Conservation (phyloP, 2,329 filamentous ascomycete genomes). For the Sclerotinia glacialis region DNA sequence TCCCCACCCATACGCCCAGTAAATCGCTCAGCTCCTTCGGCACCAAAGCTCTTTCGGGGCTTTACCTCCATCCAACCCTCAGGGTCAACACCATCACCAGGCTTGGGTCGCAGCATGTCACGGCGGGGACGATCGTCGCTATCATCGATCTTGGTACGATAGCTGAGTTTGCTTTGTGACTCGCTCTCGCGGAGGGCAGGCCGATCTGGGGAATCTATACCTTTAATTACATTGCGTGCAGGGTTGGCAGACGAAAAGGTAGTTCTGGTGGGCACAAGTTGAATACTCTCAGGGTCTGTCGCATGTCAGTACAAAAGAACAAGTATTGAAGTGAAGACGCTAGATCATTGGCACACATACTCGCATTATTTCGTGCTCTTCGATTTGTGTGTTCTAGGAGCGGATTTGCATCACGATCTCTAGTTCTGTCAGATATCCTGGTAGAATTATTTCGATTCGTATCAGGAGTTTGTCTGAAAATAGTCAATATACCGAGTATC, state of each 20-base stretch:
- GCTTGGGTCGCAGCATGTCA: slow-evolving; percentile 49
- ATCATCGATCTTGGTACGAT: slow-evolving; percentile 53
- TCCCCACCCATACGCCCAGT: slow-evolving; percentile 61
- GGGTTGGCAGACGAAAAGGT: slow-evolving; percentile 76
- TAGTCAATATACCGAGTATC: slow-evolving; percentile 28
- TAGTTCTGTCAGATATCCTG: slow-evolving; percentile 50
- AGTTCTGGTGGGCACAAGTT: slow-evolving; percentile 80
- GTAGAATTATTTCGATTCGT: slow-evolving; percentile 34
- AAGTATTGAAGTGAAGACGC: slow-evolving; percentile 23
- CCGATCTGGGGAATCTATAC: slow-evolving; percentile 46
- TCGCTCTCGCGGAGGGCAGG: slow-evolving; percentile 51
- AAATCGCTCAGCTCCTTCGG: slow-evolving; percentile 69
- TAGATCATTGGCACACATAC: slow-evolving; percentile 44
- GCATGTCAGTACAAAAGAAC: slow-evolving; percentile 27
- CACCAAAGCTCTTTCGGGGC: slow-evolving; percentile 69
- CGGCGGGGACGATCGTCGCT: slow-evolving; percentile 50
- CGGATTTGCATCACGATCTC: slow-evolving; percentile 35
- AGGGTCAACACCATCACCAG: slow-evolving; percentile 57
- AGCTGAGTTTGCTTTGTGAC: slow-evolving; percentile 57
- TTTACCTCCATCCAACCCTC: slow-evolving; percentile 75
- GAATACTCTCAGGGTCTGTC: slow-evolving; percentile 71
- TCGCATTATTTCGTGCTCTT: slow-evolving; percentile 52
- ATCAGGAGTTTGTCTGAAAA: slow-evolving; percentile 35
- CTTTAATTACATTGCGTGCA: slow-evolving; percentile 44
- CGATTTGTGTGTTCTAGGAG: slow-evolving; percentile 44